Conservation (phyloP, 192 early-diverging fungal genomes). For the Coemansia sp. region DNA sequence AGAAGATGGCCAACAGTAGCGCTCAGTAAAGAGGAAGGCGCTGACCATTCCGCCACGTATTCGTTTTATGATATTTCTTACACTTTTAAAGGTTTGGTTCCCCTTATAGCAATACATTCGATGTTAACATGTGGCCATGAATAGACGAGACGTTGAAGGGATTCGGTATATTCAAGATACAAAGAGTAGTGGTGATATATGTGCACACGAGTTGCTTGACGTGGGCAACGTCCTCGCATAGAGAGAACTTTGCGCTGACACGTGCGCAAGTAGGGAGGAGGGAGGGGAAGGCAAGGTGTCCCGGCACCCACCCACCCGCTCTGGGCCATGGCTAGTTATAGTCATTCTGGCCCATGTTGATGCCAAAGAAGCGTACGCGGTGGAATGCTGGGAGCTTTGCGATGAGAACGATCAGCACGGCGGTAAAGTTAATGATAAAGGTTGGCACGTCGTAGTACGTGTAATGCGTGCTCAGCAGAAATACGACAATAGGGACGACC, state of each 20-base stretch:
- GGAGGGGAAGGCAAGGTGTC: neutral
- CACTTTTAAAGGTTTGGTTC: neutral
- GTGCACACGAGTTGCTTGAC: neutral
- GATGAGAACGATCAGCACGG: conserved; percentile 80
- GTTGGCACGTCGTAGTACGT: conserved; percentile 90
- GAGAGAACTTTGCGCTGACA: neutral
- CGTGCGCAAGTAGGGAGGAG: neutral
- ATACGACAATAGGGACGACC: conserved; percentile 91
- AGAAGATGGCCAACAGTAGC: conserved; percentile 37
- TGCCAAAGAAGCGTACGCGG: conserved; percentile 92
- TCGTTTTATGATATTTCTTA: neutral
- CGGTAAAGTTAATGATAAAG: conserved; percentile 89
- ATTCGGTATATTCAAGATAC: neutral
- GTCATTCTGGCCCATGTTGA: conserved; percentile 69
- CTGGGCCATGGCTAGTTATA: conserved; percentile 20
- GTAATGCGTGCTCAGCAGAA: conserved; percentile 94
- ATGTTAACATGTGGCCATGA: neutral
- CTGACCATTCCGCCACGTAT: neutral
- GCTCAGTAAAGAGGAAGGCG: neutral
- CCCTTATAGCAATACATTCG: neutral
- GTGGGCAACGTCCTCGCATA: neutral
- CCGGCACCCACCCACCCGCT: neutral
- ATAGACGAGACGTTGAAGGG: neutral
- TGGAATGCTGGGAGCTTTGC: conserved; percentile 92
- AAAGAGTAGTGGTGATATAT: neutral